phyloP scores from a whole-genome alignment of 2,329 filamentous ascomycete species.

The Pseudogymnoascus sp. region DNA sequence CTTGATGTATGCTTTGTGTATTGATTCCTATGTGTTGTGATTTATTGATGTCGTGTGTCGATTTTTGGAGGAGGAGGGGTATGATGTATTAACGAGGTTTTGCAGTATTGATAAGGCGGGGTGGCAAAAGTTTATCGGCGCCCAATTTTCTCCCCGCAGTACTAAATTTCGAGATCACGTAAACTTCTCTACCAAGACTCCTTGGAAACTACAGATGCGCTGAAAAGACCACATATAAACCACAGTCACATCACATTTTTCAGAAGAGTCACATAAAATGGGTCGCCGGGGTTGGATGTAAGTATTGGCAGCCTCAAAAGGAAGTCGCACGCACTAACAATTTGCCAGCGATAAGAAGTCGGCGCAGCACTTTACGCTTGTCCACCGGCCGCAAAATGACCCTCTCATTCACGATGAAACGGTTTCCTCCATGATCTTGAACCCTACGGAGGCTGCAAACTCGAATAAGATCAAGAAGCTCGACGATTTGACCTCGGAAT shows the following conservation, averaged over 20 bases:
- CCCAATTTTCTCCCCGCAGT: conserved; percentile 10
- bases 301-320: conserved; percentile 25
- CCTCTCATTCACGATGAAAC: conserved; percentile 88
- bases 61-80: conserved; percentile 4
- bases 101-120: conserved; percentile 9
- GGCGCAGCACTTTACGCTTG: conserved; percentile 86
- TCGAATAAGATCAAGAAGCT: conserved; percentile 57
- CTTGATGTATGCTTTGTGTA: conserved; percentile 14
- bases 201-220: conserved; percentile 7
- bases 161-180: conserved; percentile 9
- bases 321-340: conserved; percentile 26
- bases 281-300: conserved; percentile 67
- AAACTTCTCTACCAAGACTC: conserved; percentile 8
- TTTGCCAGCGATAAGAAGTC: conserved; percentile 71
- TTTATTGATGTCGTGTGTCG: conserved; percentile 6
- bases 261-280: conserved; percentile 46
- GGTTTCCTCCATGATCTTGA: conserved; percentile 85
- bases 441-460: conserved; percentile 50
- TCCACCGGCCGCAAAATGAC: conserved; percentile 95
- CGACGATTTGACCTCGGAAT: conserved; percentile 67
- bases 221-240: conserved; percentile 5
- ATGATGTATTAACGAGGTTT: conserved; percentile 10
- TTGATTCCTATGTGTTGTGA: conserved; percentile 7
- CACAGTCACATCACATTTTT: not conserved
- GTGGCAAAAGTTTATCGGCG: conserved; percentile 9